phyloP scores from a whole-genome alignment of 305 asterid genomes.

The Rubia tinctorum region DNA sequence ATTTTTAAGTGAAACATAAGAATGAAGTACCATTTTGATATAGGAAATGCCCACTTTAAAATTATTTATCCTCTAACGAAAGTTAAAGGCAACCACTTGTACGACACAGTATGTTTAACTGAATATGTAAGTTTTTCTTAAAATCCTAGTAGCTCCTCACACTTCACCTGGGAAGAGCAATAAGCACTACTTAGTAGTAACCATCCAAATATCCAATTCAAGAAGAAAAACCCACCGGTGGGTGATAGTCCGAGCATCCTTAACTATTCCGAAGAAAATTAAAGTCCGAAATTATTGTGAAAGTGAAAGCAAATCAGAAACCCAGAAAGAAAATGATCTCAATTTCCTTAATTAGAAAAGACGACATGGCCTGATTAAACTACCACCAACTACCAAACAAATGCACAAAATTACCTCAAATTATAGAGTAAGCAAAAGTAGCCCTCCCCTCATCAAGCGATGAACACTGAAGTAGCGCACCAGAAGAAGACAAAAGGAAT shows the following conservation, averaged over 20 bases:
- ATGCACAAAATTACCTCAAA: conserved; percentile 11
- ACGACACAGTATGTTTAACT: background rate
- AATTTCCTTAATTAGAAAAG: background rate
- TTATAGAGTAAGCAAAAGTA: background rate
- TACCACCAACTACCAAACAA: background rate
- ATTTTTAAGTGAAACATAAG: background rate
- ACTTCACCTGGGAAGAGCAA: conserved; percentile 15
- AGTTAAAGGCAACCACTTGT: conserved; percentile 6
- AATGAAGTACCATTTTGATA: conserved; percentile 7
- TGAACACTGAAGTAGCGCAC: background rate
- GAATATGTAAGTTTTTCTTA: background rate
- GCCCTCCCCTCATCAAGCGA: background rate
- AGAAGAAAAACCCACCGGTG: background rate
- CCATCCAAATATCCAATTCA: background rate
- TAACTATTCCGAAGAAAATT: background rate
- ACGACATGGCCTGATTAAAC: background rate
- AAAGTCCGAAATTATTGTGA: background rate
- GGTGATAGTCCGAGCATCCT: background rate
- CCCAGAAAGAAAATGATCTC: conserved; percentile 1
- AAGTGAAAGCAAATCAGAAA: conserved; percentile 10
- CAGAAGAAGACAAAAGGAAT: conserved; percentile 11
- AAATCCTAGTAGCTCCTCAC: background rate
- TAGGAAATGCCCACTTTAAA: no score
- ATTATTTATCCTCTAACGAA: conserved; percentile 9
- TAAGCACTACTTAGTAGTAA: background rate